phyloP scores from a whole-genome alignment of 257 asterid species.

The Mitragyna speciosa region DNA sequence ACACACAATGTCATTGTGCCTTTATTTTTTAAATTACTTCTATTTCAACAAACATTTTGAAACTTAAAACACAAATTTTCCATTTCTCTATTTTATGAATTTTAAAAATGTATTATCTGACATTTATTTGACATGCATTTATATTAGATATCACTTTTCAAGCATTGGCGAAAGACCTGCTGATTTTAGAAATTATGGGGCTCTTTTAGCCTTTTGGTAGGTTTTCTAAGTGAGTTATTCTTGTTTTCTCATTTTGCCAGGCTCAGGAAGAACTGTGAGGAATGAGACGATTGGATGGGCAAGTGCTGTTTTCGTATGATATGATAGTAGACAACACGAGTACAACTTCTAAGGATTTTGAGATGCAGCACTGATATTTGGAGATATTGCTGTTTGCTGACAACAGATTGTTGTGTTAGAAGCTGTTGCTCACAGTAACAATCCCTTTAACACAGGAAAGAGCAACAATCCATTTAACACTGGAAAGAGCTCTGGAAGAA shows the following conservation, averaged over 20 bases:
- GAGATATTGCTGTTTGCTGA: not conserved
- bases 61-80: not conserved
- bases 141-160: not conserved
- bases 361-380: not conserved
- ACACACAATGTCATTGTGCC: not conserved
- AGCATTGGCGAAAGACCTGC: not conserved
- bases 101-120: not conserved
- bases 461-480: not conserved
- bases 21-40: not conserved
- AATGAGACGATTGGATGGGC: not conserved
- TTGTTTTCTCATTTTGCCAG: slow-evolving; percentile 3
- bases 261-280: not conserved
- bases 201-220: not conserved
- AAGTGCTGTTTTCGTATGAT: not conserved
- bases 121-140: not conserved
- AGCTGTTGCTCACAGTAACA: not conserved
- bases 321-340: not conserved
- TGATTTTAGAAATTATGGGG: not conserved
- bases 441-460: not conserved
- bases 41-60: not conserved
- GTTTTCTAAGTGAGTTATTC: not conserved
- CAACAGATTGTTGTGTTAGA: not conserved
- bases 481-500: not conserved
- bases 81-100: not conserved
- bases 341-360: not conserved